Base-by-base conservation (phyloP, 257 asterid genomes). In the Euphrasia confusa region DNA sequence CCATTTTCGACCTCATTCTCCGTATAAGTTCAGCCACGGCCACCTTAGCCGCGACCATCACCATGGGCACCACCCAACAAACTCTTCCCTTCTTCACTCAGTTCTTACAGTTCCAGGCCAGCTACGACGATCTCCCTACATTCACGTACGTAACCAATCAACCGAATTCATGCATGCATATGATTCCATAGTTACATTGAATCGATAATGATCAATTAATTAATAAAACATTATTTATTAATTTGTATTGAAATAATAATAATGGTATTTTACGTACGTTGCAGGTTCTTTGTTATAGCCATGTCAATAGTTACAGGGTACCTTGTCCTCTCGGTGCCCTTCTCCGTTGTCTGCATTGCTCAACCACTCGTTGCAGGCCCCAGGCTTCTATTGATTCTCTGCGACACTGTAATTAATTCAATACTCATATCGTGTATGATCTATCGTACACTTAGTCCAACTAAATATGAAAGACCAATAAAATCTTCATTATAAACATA, bases 31-130 rank as follows among this genome's bases (percentile, higher is more conserved):
- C 94, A 3, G 74, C 77, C 35, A 70, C 80, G 0, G 75, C 88
- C 2, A 84, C 94, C 40, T 67, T 85, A 37, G 89, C 81, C 5
- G 89, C 98, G 28, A 76, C 94, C 47, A 79, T 86, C 33, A 66
- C 81, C 74, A 91, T 91, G 98, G 95, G 82, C 62, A 88, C 91
- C 58, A 60, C 94, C 27, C 84, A 88, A 13, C 78, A 88, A 45
- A 86, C 94, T 7, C 96, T 88, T 12, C 98, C 98, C 0, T 88
- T 91, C 77, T 85, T 86, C 84, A 88, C 94, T 1, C 96, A 88
- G 67, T 88, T 88, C 83, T 88, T 84, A 74, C 98, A 91, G 74
- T 91, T 91, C 75, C 81, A 78, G 66, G 96, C 95, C 63, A 84
- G 82, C 69, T 91, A 85, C 26, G 91, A 88, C 5, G 96, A 91